Evolutionary conservation across 2,329 filamentous ascomycete genomes (phyloP), one percentile per base, ranked within the genome.

Genomic region (Grosmannia huntii): DNA sequence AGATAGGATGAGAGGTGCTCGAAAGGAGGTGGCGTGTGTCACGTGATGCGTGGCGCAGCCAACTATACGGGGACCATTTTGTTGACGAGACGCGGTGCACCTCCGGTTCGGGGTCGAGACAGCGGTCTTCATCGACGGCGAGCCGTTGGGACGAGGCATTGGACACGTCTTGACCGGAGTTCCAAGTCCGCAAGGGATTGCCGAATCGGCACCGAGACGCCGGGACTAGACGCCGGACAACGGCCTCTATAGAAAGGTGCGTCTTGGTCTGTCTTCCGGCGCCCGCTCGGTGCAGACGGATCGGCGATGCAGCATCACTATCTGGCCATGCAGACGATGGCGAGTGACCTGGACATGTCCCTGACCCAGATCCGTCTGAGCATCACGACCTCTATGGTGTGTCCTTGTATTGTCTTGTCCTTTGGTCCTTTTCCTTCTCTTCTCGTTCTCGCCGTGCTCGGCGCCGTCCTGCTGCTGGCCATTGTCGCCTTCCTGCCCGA

Each of bases 291-390:
- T 41, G 19, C 19, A 14, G 46, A 49, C 21, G 46, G 25, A 21
- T 14, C 9, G 46, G 12, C 14, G 46, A 21, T 19, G 41, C 10
- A 66, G 72, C 49, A 72, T 76, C 78, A 77, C 68, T 71, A 75
- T 50, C 75, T 75, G 3, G 74, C 74, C 14, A 67, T 77, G 55
- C 70, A 69, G 33, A 68, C 69, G 27, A 68, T 78, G 5, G 71
- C 73, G 12, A 63, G 67, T 1, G 68, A 70, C n/a, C 67, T 75
- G 46, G 57, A 68, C 57, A 70, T 73, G 33, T 66, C 68, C 4
- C 19, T 65, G 2, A 57, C 62, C 28, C 56, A 66, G 21, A 71
- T 76, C 63, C 75, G 75, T 62, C 63, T 75, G 49, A 69, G 69
- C 12, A 65, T 76, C 41, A 75, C 73, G 6, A 66, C 71, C 3